Evolutionary conservation across 257 asterid genomes (phyloP), one percentile per base, ranked within the genome.

Genomic region (Phtheirospermum japonicum): DNA sequence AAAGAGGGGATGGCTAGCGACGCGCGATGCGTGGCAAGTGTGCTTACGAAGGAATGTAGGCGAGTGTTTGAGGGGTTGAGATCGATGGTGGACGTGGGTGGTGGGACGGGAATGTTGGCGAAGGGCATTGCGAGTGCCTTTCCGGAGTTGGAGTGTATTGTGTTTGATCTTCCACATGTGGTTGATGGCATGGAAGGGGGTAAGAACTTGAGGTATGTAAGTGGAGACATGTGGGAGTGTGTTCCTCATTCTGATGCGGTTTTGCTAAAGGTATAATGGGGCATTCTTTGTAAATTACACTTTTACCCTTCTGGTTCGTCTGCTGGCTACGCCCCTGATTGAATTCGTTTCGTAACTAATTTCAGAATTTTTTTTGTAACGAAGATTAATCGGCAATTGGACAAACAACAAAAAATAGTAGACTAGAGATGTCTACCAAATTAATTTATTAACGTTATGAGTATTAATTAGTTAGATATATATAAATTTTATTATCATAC

Each of bases 151-250:
- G 13, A 52, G 14, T 52, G 58, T 5, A 11, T 52, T 5, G 58
- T 52, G 58, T 6, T 52, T 4, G 58, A 52, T 2, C 58, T 52
- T 4, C 58, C 58, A 10, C 58, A 20, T 3, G 58, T 52, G 4
- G 58, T 52, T 52, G 58, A n/a, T 10, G 58, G 36, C 16, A 10
- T 52, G 58, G 58, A 23, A 52, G 58, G 58, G 18, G 36, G 6
- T 4, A 20, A 20, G 58, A 52, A 52, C 9, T 4, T 52, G 34
- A 26, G 9, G 8, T 52, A 20, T 26, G 58, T 52, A 0, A 10
- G 17, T 13, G 58, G 58, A 1, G 58, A 52, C 36, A 52, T 52
- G 58, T 52, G 16, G 8, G 58, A 52, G 17, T 12, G 8, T 16
- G 8, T 52, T 23, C 58, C 58, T 26, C 58, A 5, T 0, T 34